Conservation (phyloP, 331 rosid genomes). For the Malus hybrid region DNA sequence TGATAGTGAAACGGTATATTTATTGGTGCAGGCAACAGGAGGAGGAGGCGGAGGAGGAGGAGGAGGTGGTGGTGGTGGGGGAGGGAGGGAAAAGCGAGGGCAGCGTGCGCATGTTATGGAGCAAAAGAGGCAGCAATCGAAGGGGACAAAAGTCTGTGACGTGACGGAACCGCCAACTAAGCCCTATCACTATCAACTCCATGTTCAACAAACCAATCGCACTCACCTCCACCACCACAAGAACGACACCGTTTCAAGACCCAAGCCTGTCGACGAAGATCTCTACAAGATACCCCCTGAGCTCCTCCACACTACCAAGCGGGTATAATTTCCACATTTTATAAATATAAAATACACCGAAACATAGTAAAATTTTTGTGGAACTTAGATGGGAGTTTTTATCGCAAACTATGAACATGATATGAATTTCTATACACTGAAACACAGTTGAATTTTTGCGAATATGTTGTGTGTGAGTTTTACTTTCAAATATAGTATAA, state of each 20-base stretch:
- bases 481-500: too few relatives aligned
- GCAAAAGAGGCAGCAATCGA: constrained; percentile 28
- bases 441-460: too few relatives aligned
- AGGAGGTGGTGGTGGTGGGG: neutral
- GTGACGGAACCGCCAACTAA: constrained; percentile 41
- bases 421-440: too few relatives aligned
- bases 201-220: neutral
- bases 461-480: too few relatives aligned
- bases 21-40: constrained; percentile 12
- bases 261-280: constrained; percentile 82
- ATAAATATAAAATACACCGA: too few relatives aligned
- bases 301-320: constrained; percentile 50
- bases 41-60: neutral
- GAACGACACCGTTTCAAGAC: constrained; percentile 22
- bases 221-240: neutral
- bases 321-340: constrained; percentile 26
- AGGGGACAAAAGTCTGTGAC: constrained; percentile 27
- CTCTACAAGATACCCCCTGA: constrained; percentile 87
- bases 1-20: too few relatives aligned
- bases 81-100: constrained; percentile 41
- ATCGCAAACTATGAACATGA: too few relatives aligned
- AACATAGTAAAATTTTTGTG: too few relatives aligned
- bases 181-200: neutral
- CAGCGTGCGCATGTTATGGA: constrained; percentile 24
- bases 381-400: too few relatives aligned